Evolutionary conservation across 352 stramenopile species (phyloP), one percentile per base, ranked within the genome.

Genomic region (Globisporangium rhizosaccharum): DNA sequence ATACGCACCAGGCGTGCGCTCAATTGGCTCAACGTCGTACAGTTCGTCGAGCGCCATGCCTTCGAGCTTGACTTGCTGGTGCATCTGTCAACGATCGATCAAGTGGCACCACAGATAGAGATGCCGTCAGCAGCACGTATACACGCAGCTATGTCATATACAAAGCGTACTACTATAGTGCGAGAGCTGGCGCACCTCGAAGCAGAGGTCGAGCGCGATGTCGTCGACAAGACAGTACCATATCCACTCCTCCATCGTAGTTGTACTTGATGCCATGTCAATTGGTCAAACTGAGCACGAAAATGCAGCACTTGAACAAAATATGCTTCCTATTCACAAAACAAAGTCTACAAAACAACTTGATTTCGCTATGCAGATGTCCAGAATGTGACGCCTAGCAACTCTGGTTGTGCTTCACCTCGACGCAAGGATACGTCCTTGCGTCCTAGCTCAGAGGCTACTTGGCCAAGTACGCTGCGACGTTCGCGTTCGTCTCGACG

Each of bases 21-120:
- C 75, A 26, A 89, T 76, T 8, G 77, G 78, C 49, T 78, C 59
- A 4, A 91, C 77, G 47, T 89, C 79, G 65, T 89, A 85, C 10
- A 91, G 70, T 46, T 91, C 77, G 44, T 91, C 82, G 6, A 91
- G 70, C 52, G 62, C 79, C 67, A 88, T 76, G 20, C 77, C 77
- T 25, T 80, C 70, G 41, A 82, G 70, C 28, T 79, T 77, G 57
- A 87, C 66, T 56, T 85, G 67, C 46, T 67, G 71, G 54, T 91
- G 77, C 57, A 87, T 87, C 82, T 90, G 55, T 8, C 9, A 14
- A 7, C 14, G 18, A 15, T 14, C 17, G 8, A 66, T 2, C 37
- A 18, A 41, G 8, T 10, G 39, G 12, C 2, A 49, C 3, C 10
- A 41, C 12, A n/a, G 18, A 46, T 14, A 36, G 10, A 45, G 17